Evolutionary conservation across 2,329 filamentous ascomycete genomes (phyloP), one percentile per base, ranked within the genome.

Genomic region (Penicillium hesseltinei): DNA sequence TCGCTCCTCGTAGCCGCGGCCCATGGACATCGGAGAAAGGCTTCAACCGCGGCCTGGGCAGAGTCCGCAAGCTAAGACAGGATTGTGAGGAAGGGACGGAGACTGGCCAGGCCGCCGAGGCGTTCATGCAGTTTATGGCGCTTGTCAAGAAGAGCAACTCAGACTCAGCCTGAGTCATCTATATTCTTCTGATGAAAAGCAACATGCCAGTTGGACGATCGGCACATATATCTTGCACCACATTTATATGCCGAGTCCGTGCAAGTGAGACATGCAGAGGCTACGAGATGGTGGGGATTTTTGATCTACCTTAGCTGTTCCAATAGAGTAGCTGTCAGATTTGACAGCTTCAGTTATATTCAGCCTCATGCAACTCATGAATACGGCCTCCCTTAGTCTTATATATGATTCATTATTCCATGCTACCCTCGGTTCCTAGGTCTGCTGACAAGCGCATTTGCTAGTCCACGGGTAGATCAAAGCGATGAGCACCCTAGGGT

Each of bases 21-120:
- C 66, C 69, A 10, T 77, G 75, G 75, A 77, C 73, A 6, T 62
- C 69, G 11, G 75, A 77, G 60, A 78, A 77, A 59, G 75, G 75
- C 5, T 77, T 77, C 56, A 77, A 75, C 27, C 71, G 75, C 19
- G 75, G 74, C 2, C 51, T 77, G 36, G 74, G 71, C 19, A 75
- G 69, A 60, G 73, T 77, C 52, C 68, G 70, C 43, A 73, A 73
- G 54, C 66, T 69, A 53, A 71, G 75, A 46, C 71, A 73, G 43
- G 63, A 66, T 44, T 75, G 73, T 33, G 75, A 77, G 48, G 69
- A 68, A 36, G 73, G 71, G 9, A 50, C 61, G 13, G 71, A 69
- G 51, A 69, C 66, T 13, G 70, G 73, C 13, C 54, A 62, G 44
- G 58, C 61, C 35, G 73, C 70, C 8, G 73, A 75, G 60, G 73